Evolutionary conservation across 352 stramenopile species (phyloP).

Genomic region (Phytopythium litorale): DNA sequence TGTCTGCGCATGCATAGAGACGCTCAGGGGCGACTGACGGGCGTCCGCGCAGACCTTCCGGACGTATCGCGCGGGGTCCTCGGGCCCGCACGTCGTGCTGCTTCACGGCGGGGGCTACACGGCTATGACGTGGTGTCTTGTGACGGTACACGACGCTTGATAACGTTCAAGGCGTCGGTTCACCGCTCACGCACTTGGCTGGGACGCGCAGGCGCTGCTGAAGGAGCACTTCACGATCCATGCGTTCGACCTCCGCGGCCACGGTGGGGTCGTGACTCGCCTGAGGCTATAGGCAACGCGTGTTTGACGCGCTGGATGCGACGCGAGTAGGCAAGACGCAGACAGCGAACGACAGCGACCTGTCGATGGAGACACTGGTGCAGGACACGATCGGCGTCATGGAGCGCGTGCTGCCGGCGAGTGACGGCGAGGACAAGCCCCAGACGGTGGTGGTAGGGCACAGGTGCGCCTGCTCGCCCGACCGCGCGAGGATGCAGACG

Average conservation of each 20-base stretch:
- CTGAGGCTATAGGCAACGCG: too few species aligned
- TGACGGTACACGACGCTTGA: constrained; percentile 32
- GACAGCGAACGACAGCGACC: constrained; percentile 55
- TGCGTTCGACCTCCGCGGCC: constrained; percentile 80
- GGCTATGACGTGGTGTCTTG: constrained; percentile 83
- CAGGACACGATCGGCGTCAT: constrained; percentile 63
- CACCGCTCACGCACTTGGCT: background rate
- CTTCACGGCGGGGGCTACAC: constrained; percentile 85
- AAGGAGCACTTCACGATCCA: constrained; percentile 77
- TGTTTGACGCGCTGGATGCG: too few species aligned
- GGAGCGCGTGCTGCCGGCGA: constrained; percentile 38
- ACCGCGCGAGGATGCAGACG: background rate
- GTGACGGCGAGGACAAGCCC: constrained; percentile 18
- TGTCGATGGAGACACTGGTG: constrained; percentile 76
- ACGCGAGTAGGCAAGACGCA: constrained; percentile 35
- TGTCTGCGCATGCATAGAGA: background rate
- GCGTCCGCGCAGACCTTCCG: constrained; percentile 55
- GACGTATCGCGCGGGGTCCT: constrained; percentile 64
- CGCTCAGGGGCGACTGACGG: background rate
- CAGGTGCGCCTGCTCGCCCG: constrained; percentile 30
- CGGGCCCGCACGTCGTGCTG: constrained; percentile 72
- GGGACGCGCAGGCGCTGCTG: constrained; percentile 43
- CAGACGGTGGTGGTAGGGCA: constrained; percentile 79
- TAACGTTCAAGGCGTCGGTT: background rate
- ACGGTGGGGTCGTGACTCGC: constrained; percentile 29